phyloP scores from a whole-genome alignment of 306 rosid genomes.

The Mimosa pudica region DNA sequence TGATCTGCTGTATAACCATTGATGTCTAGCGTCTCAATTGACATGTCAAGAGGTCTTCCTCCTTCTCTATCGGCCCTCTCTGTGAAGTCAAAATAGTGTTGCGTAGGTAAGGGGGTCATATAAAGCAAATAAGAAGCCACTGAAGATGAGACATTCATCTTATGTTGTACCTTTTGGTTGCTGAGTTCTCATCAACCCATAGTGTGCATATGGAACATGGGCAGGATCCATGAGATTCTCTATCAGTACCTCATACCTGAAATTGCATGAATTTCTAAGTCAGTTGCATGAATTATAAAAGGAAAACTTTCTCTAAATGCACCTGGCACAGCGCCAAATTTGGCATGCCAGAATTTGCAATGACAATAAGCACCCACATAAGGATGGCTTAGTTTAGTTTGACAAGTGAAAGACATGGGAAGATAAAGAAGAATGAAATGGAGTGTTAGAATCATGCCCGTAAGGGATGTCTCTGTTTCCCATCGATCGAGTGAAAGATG shows the following conservation, averaged over 20 bases:
- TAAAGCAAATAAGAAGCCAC: conserved; percentile 15
- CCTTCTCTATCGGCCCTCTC: conserved; percentile 92
- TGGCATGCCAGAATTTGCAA: conserved; percentile 15
- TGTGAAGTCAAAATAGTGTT: conserved; percentile 37
- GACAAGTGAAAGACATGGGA: background rate
- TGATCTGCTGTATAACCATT: conserved; percentile 68
- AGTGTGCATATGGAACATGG: conserved; percentile 86
- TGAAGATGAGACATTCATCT: conserved; percentile 21
- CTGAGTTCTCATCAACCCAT: conserved; percentile 58
- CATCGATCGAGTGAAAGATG: conserved; percentile 56
- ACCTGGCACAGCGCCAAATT: conserved; percentile 19
- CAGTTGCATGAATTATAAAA: conserved; percentile 10
- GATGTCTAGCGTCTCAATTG: conserved; percentile 48
- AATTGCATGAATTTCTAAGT: conserved; percentile 37
- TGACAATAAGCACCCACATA: conserved; percentile 5
- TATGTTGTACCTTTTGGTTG: conserved; percentile 56
- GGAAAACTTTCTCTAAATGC: background rate
- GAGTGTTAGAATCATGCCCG: conserved; percentile 58
- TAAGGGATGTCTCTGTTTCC: conserved; percentile 77
- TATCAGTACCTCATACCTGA: conserved; percentile 84
- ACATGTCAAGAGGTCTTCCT: conserved; percentile 77
- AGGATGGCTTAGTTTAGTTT: background rate
- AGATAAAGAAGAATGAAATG: conserved; percentile 4
- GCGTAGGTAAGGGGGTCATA: conserved; percentile 17
- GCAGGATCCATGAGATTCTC: conserved; percentile 98